Conservation (phyloP, 2,329 filamentous ascomycete genomes). For the Lasiodiplodia theobromae region DNA sequence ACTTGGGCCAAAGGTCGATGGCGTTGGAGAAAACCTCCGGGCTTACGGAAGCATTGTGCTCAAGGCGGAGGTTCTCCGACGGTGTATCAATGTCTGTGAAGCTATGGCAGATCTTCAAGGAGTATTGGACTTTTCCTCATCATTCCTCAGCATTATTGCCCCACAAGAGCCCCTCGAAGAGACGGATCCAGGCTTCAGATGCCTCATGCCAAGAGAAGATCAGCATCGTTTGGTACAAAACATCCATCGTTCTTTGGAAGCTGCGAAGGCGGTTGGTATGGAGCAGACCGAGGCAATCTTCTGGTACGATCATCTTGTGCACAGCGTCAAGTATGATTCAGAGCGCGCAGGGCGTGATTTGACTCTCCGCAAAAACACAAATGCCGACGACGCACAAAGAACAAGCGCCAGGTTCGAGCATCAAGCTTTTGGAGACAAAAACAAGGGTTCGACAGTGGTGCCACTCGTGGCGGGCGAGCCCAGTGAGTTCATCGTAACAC, state of each 20-base stretch:
- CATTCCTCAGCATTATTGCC: conserved; percentile 82
- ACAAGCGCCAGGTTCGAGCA: conserved; percentile 86
- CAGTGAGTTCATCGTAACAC: conserved; percentile 78
- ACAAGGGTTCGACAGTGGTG: conserved; percentile 37
- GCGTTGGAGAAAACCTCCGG: conserved; percentile 44
- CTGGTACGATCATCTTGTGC: conserved; percentile 95
- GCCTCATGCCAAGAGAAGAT: conserved; percentile 75
- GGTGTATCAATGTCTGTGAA: conserved; percentile 94
- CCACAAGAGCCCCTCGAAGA: conserved; percentile 74
- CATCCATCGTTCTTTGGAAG: conserved; percentile 80
- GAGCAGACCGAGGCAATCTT: conserved; percentile 79
- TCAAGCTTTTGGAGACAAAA: conserved; percentile 80
- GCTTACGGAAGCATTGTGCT: conserved; percentile 78
- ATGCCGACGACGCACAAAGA: conserved; percentile 58
- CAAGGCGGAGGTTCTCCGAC: conserved; percentile 85
- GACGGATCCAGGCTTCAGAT: conserved; percentile 22
- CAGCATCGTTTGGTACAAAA: conserved; percentile 85
- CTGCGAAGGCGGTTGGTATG: conserved; percentile 78
- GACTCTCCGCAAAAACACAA: conserved; percentile 30
- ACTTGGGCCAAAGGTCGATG: conserved; percentile 29
- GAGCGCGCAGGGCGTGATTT: conserved; percentile 31
- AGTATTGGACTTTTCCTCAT: conserved; percentile 85
- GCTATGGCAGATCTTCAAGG: conserved; percentile 90
- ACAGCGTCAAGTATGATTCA: conserved; percentile 50
- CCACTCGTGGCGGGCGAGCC: conserved; percentile 79